A percentile compares a stretch with the other conserved stretches of the same genome.
phyloP scores from a whole-genome alignment of 2,329 filamentous ascomycete species.

The Penicillium sp. region DNA sequence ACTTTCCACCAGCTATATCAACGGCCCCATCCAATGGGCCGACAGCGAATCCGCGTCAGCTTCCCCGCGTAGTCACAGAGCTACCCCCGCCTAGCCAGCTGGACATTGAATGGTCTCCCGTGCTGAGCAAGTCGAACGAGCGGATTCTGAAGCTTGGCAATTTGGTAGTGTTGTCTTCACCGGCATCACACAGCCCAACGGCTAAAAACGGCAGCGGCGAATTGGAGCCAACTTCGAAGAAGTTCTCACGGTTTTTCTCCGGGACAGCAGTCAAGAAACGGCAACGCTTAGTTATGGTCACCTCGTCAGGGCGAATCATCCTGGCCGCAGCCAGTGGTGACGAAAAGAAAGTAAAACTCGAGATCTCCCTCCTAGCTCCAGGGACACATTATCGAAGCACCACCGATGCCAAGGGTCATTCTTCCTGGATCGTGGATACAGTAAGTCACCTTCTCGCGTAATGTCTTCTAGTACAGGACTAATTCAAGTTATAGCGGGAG shows the following conservation, averaged over 20 bases:
- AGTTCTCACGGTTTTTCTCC: slow-evolving; percentile 88
- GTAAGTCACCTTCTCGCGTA: slow-evolving; percentile 53
- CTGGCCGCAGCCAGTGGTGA: slow-evolving; percentile 87
- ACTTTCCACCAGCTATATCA: slow-evolving; percentile 40
- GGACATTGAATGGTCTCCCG: slow-evolving; percentile 97
- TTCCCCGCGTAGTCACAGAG: slow-evolving; percentile 83
- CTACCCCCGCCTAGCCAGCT: slow-evolving; percentile 92
- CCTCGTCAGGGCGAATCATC: slow-evolving; percentile 81
- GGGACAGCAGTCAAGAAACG: slow-evolving; percentile 87
- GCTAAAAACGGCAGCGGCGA: slow-evolving; percentile 61
- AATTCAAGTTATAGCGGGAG: slow-evolving; percentile 58
- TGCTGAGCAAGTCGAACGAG: slow-evolving; percentile 84
- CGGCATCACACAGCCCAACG: slow-evolving; percentile 67
- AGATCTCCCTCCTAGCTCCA: slow-evolving; percentile 72
- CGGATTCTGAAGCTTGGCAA: slow-evolving; percentile 92
- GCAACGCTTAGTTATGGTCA: slow-evolving; percentile 89
- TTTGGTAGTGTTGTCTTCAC: slow-evolving; percentile 72
- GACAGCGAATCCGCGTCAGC: slow-evolving; percentile 51
- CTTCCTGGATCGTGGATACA: slow-evolving; percentile 85
- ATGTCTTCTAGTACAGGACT: slow-evolving; percentile 23
- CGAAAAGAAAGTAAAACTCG: slow-evolving; percentile 90
- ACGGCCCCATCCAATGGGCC: slow-evolving; percentile 37
- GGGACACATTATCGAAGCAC: slow-evolving; percentile 75
- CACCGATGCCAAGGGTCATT: slow-evolving; percentile 78
- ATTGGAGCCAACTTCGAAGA: slow-evolving; percentile 62